Percentiles rank a stretch among this genome's conserved stretches.
phyloP scores from a whole-genome alignment of 2,329 filamentous ascomycete genomes.

The Endocalyx cinctus region DNA sequence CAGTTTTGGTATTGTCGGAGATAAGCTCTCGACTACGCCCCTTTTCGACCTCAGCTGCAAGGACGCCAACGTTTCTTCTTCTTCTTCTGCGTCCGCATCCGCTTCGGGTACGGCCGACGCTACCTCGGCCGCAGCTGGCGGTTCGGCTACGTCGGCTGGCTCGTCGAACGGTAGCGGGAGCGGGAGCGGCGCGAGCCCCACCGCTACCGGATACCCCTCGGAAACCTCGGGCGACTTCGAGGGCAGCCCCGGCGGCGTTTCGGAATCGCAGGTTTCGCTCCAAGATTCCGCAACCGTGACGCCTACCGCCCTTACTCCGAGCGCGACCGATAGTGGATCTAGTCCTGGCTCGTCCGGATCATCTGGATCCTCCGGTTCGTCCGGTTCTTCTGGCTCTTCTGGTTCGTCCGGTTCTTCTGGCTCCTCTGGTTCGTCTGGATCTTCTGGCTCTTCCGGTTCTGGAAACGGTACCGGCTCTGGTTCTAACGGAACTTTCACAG shows the following conservation, averaged over 20 bases:
- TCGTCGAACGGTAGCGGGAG: slow-evolving; percentile 15
- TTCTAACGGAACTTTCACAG: background rate
- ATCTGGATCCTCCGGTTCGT: slow-evolving; percentile 3
- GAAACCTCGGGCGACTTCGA: slow-evolving; percentile 17
- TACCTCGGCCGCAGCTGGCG: slow-evolving; percentile 8
- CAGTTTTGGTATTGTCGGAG: slow-evolving; percentile 66
- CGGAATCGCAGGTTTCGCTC: slow-evolving; percentile 22
- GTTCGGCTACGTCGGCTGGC: slow-evolving; percentile 14
- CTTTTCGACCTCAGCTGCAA: slow-evolving; percentile 61
- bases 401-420: too few relatives aligned
- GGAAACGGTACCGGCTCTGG: slow-evolving; percentile 23
- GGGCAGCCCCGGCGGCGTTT: slow-evolving; percentile 16
- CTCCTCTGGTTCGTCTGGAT: slow-evolving; percentile 8
- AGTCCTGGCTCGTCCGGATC: too few relatives aligned
- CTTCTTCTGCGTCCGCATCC: slow-evolving; percentile 14
- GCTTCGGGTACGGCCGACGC: slow-evolving; percentile 11
- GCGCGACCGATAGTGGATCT: slow-evolving; percentile 12
- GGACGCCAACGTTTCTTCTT: slow-evolving; percentile 19
- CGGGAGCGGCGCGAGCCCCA: too few relatives aligned
- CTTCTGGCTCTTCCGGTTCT: slow-evolving; percentile 14
- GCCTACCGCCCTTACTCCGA: slow-evolving; percentile 9
- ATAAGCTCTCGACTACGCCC: slow-evolving; percentile 46
- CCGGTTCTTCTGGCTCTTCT: slow-evolving; percentile 11
- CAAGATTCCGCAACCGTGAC: slow-evolving; percentile 17
- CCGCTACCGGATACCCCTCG: slow-evolving; percentile 9